Percentiles rank a stretch among this genome's conserved stretches.
phyloP scores from a whole-genome alignment of 2,329 filamentous ascomycete species.

The Mycocentrospora acerina region DNA sequence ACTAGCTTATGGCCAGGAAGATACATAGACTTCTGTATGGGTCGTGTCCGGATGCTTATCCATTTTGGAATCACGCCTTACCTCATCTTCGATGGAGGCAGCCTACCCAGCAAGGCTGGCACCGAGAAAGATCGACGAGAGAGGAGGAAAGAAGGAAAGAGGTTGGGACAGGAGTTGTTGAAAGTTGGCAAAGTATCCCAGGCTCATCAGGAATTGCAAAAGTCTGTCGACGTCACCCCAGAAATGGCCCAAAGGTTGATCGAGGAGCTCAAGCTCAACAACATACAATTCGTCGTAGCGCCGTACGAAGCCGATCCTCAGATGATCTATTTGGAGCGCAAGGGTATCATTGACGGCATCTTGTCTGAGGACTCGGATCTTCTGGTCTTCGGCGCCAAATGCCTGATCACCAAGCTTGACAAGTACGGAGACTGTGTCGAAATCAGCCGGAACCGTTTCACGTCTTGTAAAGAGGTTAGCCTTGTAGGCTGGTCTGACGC shows the following conservation, averaged over 20 bases:
- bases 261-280: constrained; percentile 80
- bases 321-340: constrained; percentile 86
- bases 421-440: constrained; percentile 92
- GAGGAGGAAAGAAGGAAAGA: constrained; percentile 74
- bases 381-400: constrained; percentile 89
- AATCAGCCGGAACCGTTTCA: constrained; percentile 86
- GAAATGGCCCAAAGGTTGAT: constrained; percentile 93
- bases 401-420: constrained; percentile 89
- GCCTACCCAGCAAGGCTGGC: constrained; percentile 85
- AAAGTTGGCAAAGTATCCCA: constrained; percentile 78
- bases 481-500: constrained; percentile 88
- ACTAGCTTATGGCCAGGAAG: constrained; percentile 48
- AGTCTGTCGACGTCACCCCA: constrained; percentile 92
- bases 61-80: constrained; percentile 95
- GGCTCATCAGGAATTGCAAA: constrained; percentile 85
- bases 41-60: constrained; percentile 88
- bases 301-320: constrained; percentile 99
- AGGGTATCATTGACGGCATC: constrained; percentile 82
- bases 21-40: constrained; percentile 87
- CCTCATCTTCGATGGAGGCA: constrained; percentile 94
- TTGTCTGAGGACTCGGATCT: constrained; percentile 96
- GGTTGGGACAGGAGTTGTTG: constrained; percentile 74
- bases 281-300: constrained; percentile 85
- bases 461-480: constrained; percentile 82
- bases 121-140: constrained; percentile 80